Base-by-base conservation (phyloP, 1,139 yeast species). In the Hanseniaspora uvarum region DNA sequence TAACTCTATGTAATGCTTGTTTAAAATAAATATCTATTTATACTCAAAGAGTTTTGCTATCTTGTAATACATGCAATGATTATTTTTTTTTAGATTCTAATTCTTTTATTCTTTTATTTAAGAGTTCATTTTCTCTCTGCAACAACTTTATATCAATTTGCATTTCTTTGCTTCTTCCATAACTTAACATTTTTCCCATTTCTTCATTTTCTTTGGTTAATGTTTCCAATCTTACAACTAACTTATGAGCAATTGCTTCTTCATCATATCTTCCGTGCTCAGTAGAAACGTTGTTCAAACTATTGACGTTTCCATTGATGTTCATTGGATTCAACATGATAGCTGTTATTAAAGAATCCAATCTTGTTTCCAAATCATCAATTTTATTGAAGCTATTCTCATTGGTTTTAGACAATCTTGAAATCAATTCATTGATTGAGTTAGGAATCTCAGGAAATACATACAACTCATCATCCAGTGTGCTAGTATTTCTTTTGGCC, bases 211-310 rank as follows among this genome's bases (percentile, higher is more conserved):
- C 96, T 47, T 74, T 74, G 24, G 80, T 79, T 58, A 87, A 70
- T 56, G 75, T 69, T 56, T 78, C 77, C 58, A 88, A 64, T 58
- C 86, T 80, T 51, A 77, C 74, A 52, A 86, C 72, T 55, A 86
- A 78, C 60, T 84, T 82, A 64, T 87, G 95, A 8, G 92, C 81
- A 52, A 86, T 68, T 59, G 86, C 92, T 60, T 83, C 80, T 48
- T 81, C 85, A 62, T 86, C 94, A 61, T 76, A 80, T 54, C 81
- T 72, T 1, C 84, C 84, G 55, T 69, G 65, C 37, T 71, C 70
- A 3, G 78, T 75, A 36, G 70, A 64, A 18, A 67, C 59, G 53
- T 72, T 72, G 31, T 49, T 53, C 12, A 53, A 5, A 8, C 46
- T 30, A 36, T 36, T 50, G 12, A 18, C 39, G 26, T 50, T 43